A percentile compares a stretch with the other conserved stretches of the same genome.
phyloP scores from a whole-genome alignment of 805 yeast genomes.

The Metschnikowia noctiluminum region DNA sequence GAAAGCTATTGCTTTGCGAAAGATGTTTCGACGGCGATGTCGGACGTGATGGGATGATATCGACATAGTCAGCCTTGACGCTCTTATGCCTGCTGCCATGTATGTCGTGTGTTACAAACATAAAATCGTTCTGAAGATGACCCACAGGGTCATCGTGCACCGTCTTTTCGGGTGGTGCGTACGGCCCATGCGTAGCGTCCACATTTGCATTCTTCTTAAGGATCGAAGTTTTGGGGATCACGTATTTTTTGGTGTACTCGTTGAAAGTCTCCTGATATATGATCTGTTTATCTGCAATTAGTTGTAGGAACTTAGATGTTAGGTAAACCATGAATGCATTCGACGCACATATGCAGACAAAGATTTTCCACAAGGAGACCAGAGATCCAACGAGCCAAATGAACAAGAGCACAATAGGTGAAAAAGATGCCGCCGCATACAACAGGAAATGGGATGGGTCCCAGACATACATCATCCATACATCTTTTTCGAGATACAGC shows the following conservation, averaged over 20 bases:
- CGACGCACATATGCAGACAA: constrained; percentile 29
- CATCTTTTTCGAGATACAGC: constrained; percentile 26
- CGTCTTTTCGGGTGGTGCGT: constrained; percentile 24
- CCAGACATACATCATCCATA: constrained; percentile 66
- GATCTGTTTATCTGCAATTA: constrained; percentile 57
- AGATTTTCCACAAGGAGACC: constrained; percentile 29
- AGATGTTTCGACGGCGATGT: constrained; percentile 13
- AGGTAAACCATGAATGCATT: constrained; percentile 37
- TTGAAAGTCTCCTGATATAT: constrained; percentile 56
- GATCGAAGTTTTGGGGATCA: constrained; percentile 53
- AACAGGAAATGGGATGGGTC: constrained; percentile 58
- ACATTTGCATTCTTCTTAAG: constrained; percentile 57
- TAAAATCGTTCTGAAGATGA: constrained; percentile 25
- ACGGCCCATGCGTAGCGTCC: constrained; percentile 49
- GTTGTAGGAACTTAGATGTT: constrained; percentile 42
- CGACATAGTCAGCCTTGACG: constrained; percentile 15
- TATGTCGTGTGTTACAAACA: constrained; percentile 52
- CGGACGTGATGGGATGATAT: constrained; percentile 7
- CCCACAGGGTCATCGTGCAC: constrained; percentile 21
- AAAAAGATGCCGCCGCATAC: constrained; percentile 48
- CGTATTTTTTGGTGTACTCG: constrained; percentile 62
- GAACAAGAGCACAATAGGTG: constrained; percentile 52
- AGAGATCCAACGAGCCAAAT: constrained; percentile 26
- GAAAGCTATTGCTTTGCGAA: constrained; percentile 1
- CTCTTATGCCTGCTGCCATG: constrained; percentile 29